Evolutionary conservation across 2,329 filamentous ascomycete genomes (phyloP), one percentile per base, ranked within the genome.

Genomic region (Ceratocystis papillata): DNA sequence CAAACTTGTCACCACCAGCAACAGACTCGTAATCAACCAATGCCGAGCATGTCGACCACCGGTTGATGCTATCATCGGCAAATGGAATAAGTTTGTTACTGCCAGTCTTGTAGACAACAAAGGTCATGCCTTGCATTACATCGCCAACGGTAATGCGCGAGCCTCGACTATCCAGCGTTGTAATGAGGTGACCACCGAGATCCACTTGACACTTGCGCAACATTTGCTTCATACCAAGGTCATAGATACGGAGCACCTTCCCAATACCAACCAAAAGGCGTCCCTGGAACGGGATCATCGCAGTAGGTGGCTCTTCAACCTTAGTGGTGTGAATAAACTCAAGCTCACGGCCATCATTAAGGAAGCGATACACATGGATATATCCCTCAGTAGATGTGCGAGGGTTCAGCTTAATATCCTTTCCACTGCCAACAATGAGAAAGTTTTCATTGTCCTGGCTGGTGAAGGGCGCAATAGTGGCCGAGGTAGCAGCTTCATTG

Each of bases 1-100:
- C 95, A 70, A 99, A 99, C 74, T 96, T 97, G 78, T 99, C 94
- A 45, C 93, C 93, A 45, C 93, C 94, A 2, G 91, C 92, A 28
- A 89, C 86, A 0, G 94, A 96, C 74, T 99, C 94, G 75, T 99
- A 99, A 76, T 99, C 94, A 1, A 97, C 87, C 90, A 99, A 96
- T 2, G 91, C 83, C 0, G 89, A 88, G 70, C 89, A 89, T 0
- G 90, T 96, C 1, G 90, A 96, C 89, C 92, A 97, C 41, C 94
- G 86, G 63, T 91, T 82, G 68, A 96, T 83, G 5, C 87, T 88
- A 74, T 99, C 94, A 73, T 99, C 94, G 20, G 84, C 89, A 72
- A 99, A 99, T 0, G 93, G 89, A 68, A 99, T 95, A 61, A 99
- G 80, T 71, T 88, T 88, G 76, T 97, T 97, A 70, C 91, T 89